Evolutionary conservation across 2,329 filamentous ascomycete species (phyloP).

Genomic region (Onygenales sp.): DNA sequence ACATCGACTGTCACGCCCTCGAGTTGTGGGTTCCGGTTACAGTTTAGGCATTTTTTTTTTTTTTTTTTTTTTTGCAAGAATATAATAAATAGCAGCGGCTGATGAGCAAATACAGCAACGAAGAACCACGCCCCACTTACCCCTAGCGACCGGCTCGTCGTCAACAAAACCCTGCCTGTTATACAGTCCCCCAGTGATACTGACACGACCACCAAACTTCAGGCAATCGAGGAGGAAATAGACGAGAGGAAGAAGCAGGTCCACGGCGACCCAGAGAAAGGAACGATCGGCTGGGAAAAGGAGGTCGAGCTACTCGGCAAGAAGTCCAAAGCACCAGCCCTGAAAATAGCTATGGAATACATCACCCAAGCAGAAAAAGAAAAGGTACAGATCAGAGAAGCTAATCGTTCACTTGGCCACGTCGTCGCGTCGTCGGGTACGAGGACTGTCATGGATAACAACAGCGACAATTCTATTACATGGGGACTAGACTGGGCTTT

Average conservation of each 20-base stretch:
- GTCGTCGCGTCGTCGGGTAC: neutral
- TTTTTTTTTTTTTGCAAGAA: too few relatives aligned
- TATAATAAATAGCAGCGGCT: too few relatives aligned
- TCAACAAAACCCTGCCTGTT: neutral
- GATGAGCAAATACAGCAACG: neutral
- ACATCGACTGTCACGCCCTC: too few relatives aligned
- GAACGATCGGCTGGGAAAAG: neutral
- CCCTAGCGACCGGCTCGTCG: neutral
- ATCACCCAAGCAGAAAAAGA: neutral
- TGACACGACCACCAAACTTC: neutral
- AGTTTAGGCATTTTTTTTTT: too few relatives aligned
- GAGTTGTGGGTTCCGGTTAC: too few relatives aligned
- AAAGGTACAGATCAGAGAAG: neutral
- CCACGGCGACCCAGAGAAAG: neutral
- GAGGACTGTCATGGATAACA: neutral
- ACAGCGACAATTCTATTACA: neutral
- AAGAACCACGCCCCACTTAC: neutral
- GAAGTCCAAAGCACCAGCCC: neutral
- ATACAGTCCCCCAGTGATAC: neutral
- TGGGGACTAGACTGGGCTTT: neutral
- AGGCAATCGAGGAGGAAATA: neutral
- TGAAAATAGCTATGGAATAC: neutral
- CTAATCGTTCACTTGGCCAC: neutral
- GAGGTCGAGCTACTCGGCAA: neutral
- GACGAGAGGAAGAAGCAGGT: neutral